A percentile compares a stretch with the other conserved stretches of the same genome.
Conservation (phyloP, 176 grass and related monocot genomes). For the Zoysia japonica region DNA sequence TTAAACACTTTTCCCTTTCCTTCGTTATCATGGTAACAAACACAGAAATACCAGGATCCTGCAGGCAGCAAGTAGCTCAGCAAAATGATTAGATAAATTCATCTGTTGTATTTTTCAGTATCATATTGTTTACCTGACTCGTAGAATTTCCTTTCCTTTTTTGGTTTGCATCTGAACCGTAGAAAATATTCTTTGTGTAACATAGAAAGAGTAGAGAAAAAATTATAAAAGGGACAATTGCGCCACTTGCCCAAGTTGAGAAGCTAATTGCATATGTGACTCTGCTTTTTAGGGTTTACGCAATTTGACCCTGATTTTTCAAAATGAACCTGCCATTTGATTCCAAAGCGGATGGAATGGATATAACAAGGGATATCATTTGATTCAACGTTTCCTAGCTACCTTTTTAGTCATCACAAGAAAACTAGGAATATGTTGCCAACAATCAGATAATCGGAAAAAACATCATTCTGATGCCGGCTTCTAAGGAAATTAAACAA, state of each 20-base stretch:
- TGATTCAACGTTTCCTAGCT: neutral
- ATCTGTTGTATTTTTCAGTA: slow-evolving; percentile 12
- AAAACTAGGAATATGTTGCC: neutral
- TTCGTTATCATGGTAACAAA: neutral
- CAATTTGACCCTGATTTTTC: too few species aligned
- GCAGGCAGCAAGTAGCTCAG: slow-evolving; percentile 16
- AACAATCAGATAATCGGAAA: slow-evolving; percentile 11
- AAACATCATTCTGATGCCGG: neutral
- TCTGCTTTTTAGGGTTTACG: too few species aligned
- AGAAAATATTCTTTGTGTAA: too few species aligned
- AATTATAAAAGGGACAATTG: too few species aligned
- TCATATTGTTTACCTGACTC: slow-evolving; percentile 20
- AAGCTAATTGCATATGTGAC: too few species aligned
- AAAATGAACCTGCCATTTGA: too few species aligned
- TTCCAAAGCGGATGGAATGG: too few species aligned
- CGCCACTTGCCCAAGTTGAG: too few species aligned
- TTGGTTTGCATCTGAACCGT: neutral
- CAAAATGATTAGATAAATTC: slow-evolving; percentile 28
- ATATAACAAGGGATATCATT: neutral
- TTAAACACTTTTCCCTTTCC: neutral
- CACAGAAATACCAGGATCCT: neutral
- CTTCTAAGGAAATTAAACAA: slow-evolving; percentile 14
- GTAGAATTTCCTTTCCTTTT: neutral
- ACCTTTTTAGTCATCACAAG: slow-evolving; percentile 6
- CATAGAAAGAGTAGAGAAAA: too few species aligned